Conservation (phyloP, 2,329 filamentous ascomycete species). For the Dactylonectria estremocensis region DNA sequence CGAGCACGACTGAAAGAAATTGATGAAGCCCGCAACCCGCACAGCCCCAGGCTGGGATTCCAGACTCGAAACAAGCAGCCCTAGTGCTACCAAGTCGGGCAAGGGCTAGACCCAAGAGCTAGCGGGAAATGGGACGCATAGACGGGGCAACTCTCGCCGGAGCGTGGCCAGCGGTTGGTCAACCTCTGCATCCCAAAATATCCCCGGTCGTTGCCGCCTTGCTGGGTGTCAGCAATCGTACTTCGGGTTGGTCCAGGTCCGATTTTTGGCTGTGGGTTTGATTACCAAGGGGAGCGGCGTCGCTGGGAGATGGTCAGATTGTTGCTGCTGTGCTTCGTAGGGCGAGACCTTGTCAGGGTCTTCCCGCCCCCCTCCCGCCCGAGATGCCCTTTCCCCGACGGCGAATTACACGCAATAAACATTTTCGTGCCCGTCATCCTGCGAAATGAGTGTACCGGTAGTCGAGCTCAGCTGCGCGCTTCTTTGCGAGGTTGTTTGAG, state of each 20-base stretch:
- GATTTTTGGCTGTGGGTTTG: slow-evolving; percentile 17
- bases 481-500: no score
- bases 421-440: not conserved
- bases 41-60: slow-evolving; percentile 21
- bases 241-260: slow-evolving; percentile 14
- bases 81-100: not conserved
- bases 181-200: slow-evolving; percentile 27
- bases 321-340: not conserved
- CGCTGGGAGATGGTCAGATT: slow-evolving; percentile 17
- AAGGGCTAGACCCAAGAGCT: slow-evolving; percentile 3
- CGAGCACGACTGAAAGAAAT: slow-evolving; percentile 22
- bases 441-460: not conserved
- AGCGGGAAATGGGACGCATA: not conserved
- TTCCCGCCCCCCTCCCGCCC: slow-evolving; percentile 15
- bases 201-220: slow-evolving; percentile 21
- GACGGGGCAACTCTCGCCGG: not conserved
- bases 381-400: not conserved
- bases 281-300: slow-evolving; percentile 28
- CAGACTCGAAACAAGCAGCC: slow-evolving; percentile 29
- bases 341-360: slow-evolving; percentile 9
- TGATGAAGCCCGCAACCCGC: slow-evolving; percentile 16
- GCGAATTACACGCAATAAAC: not conserved
- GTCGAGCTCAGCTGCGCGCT: not conserved
- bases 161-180: slow-evolving; percentile 11
- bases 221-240: slow-evolving; percentile 30